Evolutionary conservation across 169 alveolate genomes (phyloP), one percentile per base, ranked within the genome.

Genomic region (Cryptosporidium viatorum): DNA sequence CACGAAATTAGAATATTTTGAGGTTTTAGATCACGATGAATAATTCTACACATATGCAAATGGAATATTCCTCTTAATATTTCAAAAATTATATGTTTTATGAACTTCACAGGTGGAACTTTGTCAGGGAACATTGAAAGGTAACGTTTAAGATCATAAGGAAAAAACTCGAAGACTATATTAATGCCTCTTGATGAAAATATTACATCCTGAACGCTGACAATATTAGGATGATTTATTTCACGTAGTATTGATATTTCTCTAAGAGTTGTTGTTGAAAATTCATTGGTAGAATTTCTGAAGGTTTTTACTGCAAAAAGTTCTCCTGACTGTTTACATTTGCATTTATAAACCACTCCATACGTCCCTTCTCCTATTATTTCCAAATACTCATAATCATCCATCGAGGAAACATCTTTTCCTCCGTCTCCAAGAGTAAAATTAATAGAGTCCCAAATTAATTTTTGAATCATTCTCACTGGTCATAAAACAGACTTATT

Each of bases 341-440:
- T 58, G 29, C 95, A 94, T 85, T 96, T 95, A 89, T 95, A 97
- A 7, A 97, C 99, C 41, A 97, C 95, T 43, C 99, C 99, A 91
- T 96, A 97, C 1, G 99, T 97, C 12, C 99, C 99, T 85, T 95
- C 97, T 52, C 99, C 98, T 74, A 98, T 95, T 89, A 95, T 95
- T 67, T 96, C 96, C 69, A 96, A 71, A 91, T 93, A 93, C 92
- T 96, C 96, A 91, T 96, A 98, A 75, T 89, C 93, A 4, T 85
- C 94, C 8, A 93, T 91, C 4, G 68, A 52, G 5, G 31, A 39
- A 45, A 10, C 16, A 50, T 21, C 52, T 21, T 8, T 0, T 23
- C 41, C 89, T 26, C 35, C 31, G 10, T 67, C 80, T 39, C 80
- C 89, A 10, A 43, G n/a, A 26, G 68, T 45, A 14, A 80, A 48